Evolutionary conservation across 2,329 filamentous ascomycete genomes (phyloP).

Genomic region (Pseudopithomyces chartarum): DNA sequence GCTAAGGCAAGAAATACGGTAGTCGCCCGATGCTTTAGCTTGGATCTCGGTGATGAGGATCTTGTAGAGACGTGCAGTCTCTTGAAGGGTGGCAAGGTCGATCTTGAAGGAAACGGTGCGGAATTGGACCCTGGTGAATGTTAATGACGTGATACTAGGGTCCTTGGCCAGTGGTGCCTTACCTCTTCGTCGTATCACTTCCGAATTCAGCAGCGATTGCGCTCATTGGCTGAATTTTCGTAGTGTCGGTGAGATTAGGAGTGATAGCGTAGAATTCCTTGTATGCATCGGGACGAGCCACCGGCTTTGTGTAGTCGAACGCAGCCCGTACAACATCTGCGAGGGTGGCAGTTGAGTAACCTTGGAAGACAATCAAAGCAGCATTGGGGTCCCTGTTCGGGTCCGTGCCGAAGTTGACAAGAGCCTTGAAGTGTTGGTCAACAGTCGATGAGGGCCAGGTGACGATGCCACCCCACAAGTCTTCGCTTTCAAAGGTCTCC

Average conservation of each 20-base stretch:
- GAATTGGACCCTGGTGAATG: slow-evolving; percentile 15
- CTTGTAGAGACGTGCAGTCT: slow-evolving; percentile 34
- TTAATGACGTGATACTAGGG: not conserved
- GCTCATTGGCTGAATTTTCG: slow-evolving; percentile 22
- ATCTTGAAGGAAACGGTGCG: slow-evolving; percentile 28
- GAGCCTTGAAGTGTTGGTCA: slow-evolving; percentile 14
- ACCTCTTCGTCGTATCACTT: slow-evolving; percentile 14
- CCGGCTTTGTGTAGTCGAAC: slow-evolving; percentile 22
- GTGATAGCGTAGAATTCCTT: slow-evolving; percentile 21
- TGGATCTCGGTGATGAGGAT: slow-evolving; percentile 19
- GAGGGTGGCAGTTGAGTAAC: slow-evolving; percentile 17
- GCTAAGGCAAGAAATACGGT: slow-evolving; percentile 17
- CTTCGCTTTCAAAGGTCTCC: not conserved
- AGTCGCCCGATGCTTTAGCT: slow-evolving; percentile 34
- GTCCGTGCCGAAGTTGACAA: slow-evolving; percentile 15
- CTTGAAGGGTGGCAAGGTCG: slow-evolving; percentile 22
- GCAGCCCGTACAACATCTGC: slow-evolving; percentile 14
- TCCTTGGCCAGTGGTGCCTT: not conserved
- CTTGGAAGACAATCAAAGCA: slow-evolving; percentile 17
- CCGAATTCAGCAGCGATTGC: slow-evolving; percentile 18
- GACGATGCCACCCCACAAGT: slow-evolving; percentile 3
- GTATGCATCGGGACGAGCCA: slow-evolving; percentile 17
- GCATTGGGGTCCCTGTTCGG: slow-evolving; percentile 12
- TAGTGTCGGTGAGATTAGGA: slow-evolving; percentile 20
- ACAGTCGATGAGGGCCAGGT: slow-evolving; percentile 14